phyloP scores from a whole-genome alignment of 2,329 filamentous ascomycete genomes.

The Aspergillus luchuensis region DNA sequence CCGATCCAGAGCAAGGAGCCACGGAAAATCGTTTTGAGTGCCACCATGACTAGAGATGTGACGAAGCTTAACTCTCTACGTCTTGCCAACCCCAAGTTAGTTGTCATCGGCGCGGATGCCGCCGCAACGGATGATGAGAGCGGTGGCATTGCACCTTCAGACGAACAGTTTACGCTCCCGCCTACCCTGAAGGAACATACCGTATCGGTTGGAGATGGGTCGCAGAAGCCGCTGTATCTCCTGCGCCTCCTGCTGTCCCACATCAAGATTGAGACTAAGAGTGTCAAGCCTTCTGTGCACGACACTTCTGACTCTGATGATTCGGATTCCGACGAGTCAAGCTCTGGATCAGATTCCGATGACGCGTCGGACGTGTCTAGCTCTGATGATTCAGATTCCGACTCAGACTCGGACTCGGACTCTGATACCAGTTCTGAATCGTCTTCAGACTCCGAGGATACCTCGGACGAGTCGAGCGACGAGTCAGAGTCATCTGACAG shows the following conservation, averaged over 20 bases:
- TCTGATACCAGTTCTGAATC: constrained; percentile 25
- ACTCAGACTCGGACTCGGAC: constrained; percentile 29
- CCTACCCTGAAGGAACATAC: constrained; percentile 64
- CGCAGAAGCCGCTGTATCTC: constrained; percentile 81
- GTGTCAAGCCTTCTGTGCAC: background rate
- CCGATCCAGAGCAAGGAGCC: constrained; percentile 50
- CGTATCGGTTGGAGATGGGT: constrained; percentile 68
- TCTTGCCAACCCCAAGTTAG: constrained; percentile 71
- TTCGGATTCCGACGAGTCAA: constrained; percentile 41
- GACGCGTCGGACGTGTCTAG: constrained; percentile 35
- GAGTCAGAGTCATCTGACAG: constrained; percentile 26
- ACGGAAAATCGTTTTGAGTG: constrained; percentile 83
- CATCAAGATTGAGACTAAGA: constrained; percentile 31
- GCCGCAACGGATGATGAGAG: constrained; percentile 23
- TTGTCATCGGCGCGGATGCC: constrained; percentile 66
- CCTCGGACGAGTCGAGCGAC: constrained; percentile 21
- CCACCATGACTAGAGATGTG: constrained; percentile 86
- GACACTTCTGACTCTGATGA: constrained; percentile 31
- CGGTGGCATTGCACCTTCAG: constrained; percentile 24
- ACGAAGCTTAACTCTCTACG: constrained; percentile 74
- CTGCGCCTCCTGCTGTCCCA: constrained; percentile 66
- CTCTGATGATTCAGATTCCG: constrained; percentile 27
- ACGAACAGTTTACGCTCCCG: constrained; percentile 61
- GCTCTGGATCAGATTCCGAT: constrained; percentile 31
- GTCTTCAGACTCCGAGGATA: constrained; percentile 30